These are phyloP conservation scores for Austroboletus sp. DNA, from an alignment of 1,284 basidiomycete species.

Conservation along the genomic window DNA sequence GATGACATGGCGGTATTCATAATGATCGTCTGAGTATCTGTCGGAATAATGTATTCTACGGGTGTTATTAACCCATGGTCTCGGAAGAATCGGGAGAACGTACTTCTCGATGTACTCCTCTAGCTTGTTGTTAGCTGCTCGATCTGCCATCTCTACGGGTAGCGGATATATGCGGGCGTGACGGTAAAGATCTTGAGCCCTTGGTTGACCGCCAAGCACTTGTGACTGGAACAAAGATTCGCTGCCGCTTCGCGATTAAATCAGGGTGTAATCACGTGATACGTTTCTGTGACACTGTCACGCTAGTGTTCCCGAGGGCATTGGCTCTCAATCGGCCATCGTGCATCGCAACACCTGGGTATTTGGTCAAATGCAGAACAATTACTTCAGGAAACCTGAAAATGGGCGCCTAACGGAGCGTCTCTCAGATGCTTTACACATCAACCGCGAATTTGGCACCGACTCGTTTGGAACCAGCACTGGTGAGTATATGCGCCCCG, in stretches of 20 bases:
- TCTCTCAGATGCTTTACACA: constrained; percentile 2
- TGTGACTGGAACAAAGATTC: not conserved
- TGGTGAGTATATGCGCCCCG: constrained; percentile 46
- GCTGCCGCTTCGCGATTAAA: constrained; percentile 6
- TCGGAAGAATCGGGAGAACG: constrained; percentile 15
- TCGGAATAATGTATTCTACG: constrained; percentile 77
- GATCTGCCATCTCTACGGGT: constrained; percentile 27
- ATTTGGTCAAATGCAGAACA: not conserved
- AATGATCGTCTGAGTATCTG: constrained; percentile 74
- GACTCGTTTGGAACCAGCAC: constrained; percentile 30
- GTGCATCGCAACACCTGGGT: constrained; percentile 14
- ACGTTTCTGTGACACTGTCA: not conserved
- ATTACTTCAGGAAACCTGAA: not conserved
- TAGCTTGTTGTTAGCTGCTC: constrained; percentile 40
- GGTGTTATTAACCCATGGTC: constrained; percentile 12
- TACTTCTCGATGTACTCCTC: constrained; percentile 68
- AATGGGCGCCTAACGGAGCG: not conserved
- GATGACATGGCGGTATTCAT: constrained; percentile 89
- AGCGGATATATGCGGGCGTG: constrained; percentile 11
- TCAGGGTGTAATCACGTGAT: not conserved
- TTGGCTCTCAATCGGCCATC: constrained; percentile 7
- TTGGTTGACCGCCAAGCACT: not conserved
- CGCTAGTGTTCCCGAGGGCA: not conserved
- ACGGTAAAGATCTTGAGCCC: constrained; percentile 2
- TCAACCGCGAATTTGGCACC: constrained; percentile 3